phyloP scores from a whole-genome alignment of 2,329 filamentous ascomycete genomes.

The Aureobasidium subglaciale region DNA sequence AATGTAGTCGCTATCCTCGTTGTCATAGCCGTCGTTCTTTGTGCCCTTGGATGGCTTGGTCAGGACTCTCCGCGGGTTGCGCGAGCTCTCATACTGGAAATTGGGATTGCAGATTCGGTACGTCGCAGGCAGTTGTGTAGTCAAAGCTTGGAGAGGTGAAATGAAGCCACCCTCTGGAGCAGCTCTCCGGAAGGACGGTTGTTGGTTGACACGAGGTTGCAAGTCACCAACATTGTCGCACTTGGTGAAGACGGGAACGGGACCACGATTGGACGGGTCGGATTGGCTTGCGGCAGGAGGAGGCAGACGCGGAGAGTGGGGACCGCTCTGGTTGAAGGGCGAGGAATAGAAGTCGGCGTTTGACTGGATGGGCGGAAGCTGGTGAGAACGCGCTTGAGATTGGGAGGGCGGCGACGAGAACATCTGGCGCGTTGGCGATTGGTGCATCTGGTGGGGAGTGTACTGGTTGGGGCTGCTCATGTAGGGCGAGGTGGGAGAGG shows the following conservation, averaged over 20 bases:
- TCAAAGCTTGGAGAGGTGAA: slow-evolving; percentile 92
- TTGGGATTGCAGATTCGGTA: slow-evolving; percentile 97
- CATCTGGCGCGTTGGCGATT: slow-evolving; percentile 68
- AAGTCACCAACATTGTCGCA: slow-evolving; percentile 66
- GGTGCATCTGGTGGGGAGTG: slow-evolving; percentile 48
- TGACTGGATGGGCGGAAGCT: slow-evolving; percentile 68
- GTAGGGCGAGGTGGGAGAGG: slow-evolving; percentile 76
- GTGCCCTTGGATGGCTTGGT: slow-evolving; percentile 97
- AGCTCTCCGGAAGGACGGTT: slow-evolving; percentile 85
- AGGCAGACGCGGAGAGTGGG: slow-evolving; percentile 15
- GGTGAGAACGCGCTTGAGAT: slow-evolving; percentile 47
- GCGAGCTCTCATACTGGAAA: slow-evolving; percentile 98
- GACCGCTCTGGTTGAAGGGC: slow-evolving; percentile 16
- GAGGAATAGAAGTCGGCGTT: slow-evolving; percentile 37
- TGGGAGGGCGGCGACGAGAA: slow-evolving; percentile 55
- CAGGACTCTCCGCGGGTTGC: slow-evolving; percentile 88
- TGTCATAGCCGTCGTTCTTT: slow-evolving; percentile 98
- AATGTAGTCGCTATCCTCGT: slow-evolving; percentile 98
- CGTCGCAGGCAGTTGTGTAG: slow-evolving; percentile 83
- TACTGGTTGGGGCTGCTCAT: slow-evolving; percentile 42
- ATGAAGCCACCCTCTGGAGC: slow-evolving; percentile 98
- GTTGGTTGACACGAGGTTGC: slow-evolving; percentile 72
- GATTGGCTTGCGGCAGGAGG: slow-evolving; percentile 11
- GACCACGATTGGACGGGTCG: slow-evolving; percentile 41
- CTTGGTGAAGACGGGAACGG: slow-evolving; percentile 82